Evolutionary conservation across 2,329 filamentous ascomycete species (phyloP).

Genomic region (Tolypocladium pustulatum): DNA sequence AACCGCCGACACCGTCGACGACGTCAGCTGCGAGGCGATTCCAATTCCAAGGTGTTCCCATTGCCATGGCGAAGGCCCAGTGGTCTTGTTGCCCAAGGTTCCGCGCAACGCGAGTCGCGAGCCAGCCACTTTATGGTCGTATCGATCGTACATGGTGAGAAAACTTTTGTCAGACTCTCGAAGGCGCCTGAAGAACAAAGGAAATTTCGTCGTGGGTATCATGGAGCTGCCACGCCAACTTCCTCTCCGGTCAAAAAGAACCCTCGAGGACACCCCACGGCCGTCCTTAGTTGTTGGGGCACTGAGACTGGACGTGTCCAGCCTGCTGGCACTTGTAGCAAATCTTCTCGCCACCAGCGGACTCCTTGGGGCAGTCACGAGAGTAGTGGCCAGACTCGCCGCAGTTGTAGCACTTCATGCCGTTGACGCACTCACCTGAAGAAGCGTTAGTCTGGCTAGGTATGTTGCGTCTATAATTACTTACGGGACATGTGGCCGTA

Average conservation of each 20-base stretch:
- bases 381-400: slow-evolving; percentile 89
- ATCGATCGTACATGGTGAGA: slow-evolving; percentile 18
- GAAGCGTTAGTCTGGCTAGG: slow-evolving; percentile 9
- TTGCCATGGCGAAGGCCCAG: slow-evolving; percentile 10
- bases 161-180: slow-evolving; percentile 10
- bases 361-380: slow-evolving; percentile 91
- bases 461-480: slow-evolving; percentile 17
- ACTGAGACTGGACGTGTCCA: slow-evolving; percentile 88
- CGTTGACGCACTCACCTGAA: slow-evolving; percentile 82
- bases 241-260: slow-evolving; percentile 10
- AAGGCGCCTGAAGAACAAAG: slow-evolving; percentile 11
- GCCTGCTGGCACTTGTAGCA: slow-evolving; percentile 90
- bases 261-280: slow-evolving; percentile 10
- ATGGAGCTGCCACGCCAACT: slow-evolving; percentile 30
- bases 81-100: slow-evolving; percentile 12
- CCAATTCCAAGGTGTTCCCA: slow-evolving; percentile 20
- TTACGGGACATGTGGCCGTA: slow-evolving; percentile 89
- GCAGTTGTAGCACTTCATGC: slow-evolving; percentile 99
- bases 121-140: slow-evolving; percentile 18
- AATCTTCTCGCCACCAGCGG: slow-evolving; percentile 77
- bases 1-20: slow-evolving; percentile 7
- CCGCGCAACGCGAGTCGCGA: slow-evolving; percentile 17
- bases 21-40: slow-evolving; percentile 16
- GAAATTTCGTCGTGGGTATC: slow-evolving; percentile 29
- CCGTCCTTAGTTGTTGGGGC: slow-evolving; percentile 63